Evolutionary conservation across 306 rosid species (phyloP), one percentile per base, ranked within the genome.

Genomic region (Quercus mongolica): DNA sequence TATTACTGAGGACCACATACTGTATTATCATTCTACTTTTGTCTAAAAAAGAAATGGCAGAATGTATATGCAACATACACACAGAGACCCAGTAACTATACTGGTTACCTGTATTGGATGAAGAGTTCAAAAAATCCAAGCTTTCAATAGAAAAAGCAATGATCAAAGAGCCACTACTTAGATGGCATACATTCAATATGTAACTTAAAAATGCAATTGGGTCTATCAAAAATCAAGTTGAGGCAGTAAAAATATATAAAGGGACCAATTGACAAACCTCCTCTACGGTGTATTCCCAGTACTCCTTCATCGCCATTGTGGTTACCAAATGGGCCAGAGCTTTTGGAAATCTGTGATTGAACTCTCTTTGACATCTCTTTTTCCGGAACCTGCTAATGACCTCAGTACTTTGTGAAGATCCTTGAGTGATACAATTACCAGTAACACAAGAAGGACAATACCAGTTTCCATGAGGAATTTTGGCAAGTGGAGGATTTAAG

Each of bases 391-490:
- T 89, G 62, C 89, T 82, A 71, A 76, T 69, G 82, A 85, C 76
- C 73, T 77, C 82, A 49, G 74, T 44, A 69, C 58, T 74, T 52
- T 80, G 78, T 28, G 86, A 76, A 59, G 81, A 85, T 87, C 85
- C 87, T 80, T 87, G 91, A 86, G 76, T 82, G 71, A 82, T 78
- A 77, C 59, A 80, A 77, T 86, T 90, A 78, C 90, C 85, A 81
- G 86, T 81, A 80, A 87, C 87, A 85, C 99, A 95, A 78, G 99
- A 91, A 81, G 99, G 99, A 76, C 99, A 95, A 78, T 95, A 95
- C 99, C 99, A 95, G 79, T 95, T 95, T 82, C 97, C 99, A 80
- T 92, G 94, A 18, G 99, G 99, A 80, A 95, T 95, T 88, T 97
- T 90, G 73, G 90, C 97, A 82, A 95, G 98, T 33, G 99, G 99